phyloP scores from a whole-genome alignment of 176 grass and related monocot genomes.

The Phyllostachys edulis region DNA sequence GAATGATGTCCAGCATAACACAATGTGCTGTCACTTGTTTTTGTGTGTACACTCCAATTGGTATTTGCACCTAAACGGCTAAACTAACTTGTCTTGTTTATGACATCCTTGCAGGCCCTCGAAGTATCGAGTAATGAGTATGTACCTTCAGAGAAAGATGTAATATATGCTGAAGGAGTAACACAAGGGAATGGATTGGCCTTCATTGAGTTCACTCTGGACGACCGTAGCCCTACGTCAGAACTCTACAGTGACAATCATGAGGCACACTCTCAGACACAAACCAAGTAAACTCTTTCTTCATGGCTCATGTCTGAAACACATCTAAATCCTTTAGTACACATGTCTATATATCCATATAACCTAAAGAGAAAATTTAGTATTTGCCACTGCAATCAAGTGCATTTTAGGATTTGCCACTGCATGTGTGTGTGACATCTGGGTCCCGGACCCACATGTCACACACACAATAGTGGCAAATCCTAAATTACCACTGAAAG shows the following conservation, averaged over 20 bases:
- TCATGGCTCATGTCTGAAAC: constrained; percentile 6
- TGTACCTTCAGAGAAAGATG: constrained; percentile 90
- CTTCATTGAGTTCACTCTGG: constrained; percentile 84
- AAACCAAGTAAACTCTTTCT: constrained; percentile 61
- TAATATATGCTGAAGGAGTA: constrained; percentile 90
- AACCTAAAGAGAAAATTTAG: no score
- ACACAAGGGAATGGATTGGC: constrained; percentile 93
- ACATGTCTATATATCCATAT: neutral
- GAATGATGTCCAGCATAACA: neutral
- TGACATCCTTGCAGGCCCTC: constrained; percentile 66
- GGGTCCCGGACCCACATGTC: no score
- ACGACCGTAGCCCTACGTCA: constrained; percentile 84
- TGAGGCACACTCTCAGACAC: constrained; percentile 60
- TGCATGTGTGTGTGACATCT: no score
- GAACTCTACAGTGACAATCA: constrained; percentile 69
- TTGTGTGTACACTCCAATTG: neutral
- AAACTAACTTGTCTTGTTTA: neutral
- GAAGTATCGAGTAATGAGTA: constrained; percentile 98
- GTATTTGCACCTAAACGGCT: neutral
- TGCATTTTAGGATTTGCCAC: no score
- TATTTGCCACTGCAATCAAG: no score
- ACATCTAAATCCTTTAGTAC: constrained; percentile 1
- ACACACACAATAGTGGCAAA: no score
- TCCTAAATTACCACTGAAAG: no score
- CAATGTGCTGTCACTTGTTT: neutral